Percentiles rank a stretch among this genome's conserved stretches.
phyloP scores from a whole-genome alignment of 2,329 filamentous ascomycete genomes.

The Incumbomyces delicatus region DNA sequence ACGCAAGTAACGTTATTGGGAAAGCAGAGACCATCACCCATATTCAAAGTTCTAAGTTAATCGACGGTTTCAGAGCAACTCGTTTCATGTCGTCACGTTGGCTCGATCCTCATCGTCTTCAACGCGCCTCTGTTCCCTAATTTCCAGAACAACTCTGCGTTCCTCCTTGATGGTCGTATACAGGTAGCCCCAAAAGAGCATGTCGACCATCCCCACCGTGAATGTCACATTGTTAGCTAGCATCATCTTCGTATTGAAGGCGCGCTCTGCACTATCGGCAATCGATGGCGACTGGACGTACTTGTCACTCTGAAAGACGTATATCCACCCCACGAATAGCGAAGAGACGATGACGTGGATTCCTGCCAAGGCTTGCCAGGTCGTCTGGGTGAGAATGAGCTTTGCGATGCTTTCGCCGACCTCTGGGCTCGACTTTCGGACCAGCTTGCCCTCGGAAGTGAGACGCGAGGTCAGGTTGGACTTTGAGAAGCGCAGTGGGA shows the following conservation, averaged over 20 bases:
- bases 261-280: background rate
- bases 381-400: slow-evolving; percentile 14
- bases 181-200: slow-evolving; percentile 22
- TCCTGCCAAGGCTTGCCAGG: slow-evolving; percentile 14
- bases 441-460: background rate
- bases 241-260: background rate
- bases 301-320: slow-evolving; percentile 12
- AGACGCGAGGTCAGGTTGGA: slow-evolving; percentile 1
- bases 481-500: slow-evolving; percentile 10
- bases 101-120: slow-evolving; percentile 11
- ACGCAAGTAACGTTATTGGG: too few species aligned
- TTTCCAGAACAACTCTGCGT: slow-evolving; percentile 11
- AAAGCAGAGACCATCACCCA: too few species aligned
- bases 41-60: too few species aligned
- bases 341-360: slow-evolving; percentile 14
- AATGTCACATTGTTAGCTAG: slow-evolving; percentile 20
- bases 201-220: slow-evolving; percentile 14
- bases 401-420: slow-evolving; percentile 15
- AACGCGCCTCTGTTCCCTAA: slow-evolving; percentile 12
- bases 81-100: background rate
- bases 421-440: slow-evolving; percentile 1
- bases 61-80: background rate
- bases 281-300: background rate
- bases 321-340: slow-evolving; percentile 16
- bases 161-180: slow-evolving; percentile 21